Evolutionary conservation across 352 stramenopile species (phyloP), one percentile per base, ranked within the genome.

Genomic region (Globisporangium irregulare): DNA sequence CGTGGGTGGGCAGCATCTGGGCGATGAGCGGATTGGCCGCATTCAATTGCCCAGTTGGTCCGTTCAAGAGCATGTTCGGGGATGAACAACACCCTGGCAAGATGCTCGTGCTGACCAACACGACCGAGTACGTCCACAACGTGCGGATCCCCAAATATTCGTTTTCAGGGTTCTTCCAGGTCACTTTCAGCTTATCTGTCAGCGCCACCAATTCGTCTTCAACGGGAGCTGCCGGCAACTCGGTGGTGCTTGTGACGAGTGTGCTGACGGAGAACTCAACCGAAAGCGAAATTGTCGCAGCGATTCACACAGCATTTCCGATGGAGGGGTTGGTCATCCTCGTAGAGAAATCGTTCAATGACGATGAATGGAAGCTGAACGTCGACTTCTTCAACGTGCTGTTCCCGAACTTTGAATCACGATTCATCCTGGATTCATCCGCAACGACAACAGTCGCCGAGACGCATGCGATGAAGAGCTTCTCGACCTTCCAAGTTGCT

Each of bases 1-100:
- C 18, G n/a, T 73, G 64, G 68, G 73, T 61, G 71, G 71, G 50
- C 14, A 38, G 25, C 15, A 71, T 60, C 10, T 27, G 20, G 2
- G 62, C 67, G 27, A 29, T 77, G 18, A 75, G 66, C 32, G 73
- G 68, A 20, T 20, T 80, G 10, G 53, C 68, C 4, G 51, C 24
- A 0, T 29, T 34, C 4, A 54, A 57, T 8, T 80, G 71, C 54
- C 73, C 73, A 5, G 70, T 80, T 29, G 71, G 73, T 14, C 61
- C 71, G 4, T 46, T 77, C 5, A 43, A 69, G 22, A 55, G 48
- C 5, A 25, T 71, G 5, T 50, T 46, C 20, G 7, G 25, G 4
- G n/a, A 66, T 1, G 4, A 32, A 0, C 14, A 6, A 4, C 60
- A 22, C 4, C 4, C 34, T 1, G 4, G n/a, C 7, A 66, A 67